Conservation (phyloP, 2,329 filamentous ascomycete genomes). For the Sporothrix brunneoviolacea region DNA sequence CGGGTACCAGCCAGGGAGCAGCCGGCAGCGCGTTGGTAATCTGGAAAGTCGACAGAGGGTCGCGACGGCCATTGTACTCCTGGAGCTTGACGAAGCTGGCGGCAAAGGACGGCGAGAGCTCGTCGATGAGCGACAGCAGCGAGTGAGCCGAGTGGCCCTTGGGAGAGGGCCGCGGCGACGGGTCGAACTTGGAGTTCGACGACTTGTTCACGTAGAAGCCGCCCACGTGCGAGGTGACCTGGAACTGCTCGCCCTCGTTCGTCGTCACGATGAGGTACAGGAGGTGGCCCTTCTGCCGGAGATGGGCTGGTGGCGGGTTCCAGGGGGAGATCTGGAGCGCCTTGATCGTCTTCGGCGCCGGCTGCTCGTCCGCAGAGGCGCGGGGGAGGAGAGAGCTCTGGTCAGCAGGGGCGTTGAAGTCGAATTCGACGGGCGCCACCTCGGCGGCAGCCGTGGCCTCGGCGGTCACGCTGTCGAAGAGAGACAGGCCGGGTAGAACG, state of each 20-base stretch:
- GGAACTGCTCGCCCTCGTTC: constrained; percentile 88
- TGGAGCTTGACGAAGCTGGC: constrained; percentile 70
- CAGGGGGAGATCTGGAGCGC: constrained; percentile 81
- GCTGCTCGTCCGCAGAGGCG: constrained; percentile 40
- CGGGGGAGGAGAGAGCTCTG: constrained; percentile 67
- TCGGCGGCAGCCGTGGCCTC: constrained; percentile 33
- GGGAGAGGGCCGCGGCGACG: constrained; percentile 68
- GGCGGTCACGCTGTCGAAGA: constrained; percentile 71
- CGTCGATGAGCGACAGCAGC: constrained; percentile 68
- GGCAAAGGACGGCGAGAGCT: constrained; percentile 78
- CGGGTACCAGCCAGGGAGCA: constrained; percentile 83
- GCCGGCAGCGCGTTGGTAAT: constrained; percentile 91
- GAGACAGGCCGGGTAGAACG: constrained; percentile 73
- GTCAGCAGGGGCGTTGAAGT: constrained; percentile 63
- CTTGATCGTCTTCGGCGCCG: constrained; percentile 85
- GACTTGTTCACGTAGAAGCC: constrained; percentile 98
- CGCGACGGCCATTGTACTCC: constrained; percentile 75
- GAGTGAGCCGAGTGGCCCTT: constrained; percentile 81
- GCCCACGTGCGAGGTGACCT: constrained; percentile 87
- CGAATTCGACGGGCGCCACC: constrained; percentile 52
- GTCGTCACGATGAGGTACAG: constrained; percentile 85
- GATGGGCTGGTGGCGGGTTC: constrained; percentile 91
- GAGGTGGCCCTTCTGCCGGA: constrained; percentile 85
- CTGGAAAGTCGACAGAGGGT: constrained; percentile 87
- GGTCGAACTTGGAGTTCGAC: constrained; percentile 91